A percentile compares a stretch with the other conserved stretches of the same genome.
These are phyloP conservation scores for Vaccinium myrtillus DNA, from an alignment of 148 eudicot species.

Conservation along the genomic window DNA sequence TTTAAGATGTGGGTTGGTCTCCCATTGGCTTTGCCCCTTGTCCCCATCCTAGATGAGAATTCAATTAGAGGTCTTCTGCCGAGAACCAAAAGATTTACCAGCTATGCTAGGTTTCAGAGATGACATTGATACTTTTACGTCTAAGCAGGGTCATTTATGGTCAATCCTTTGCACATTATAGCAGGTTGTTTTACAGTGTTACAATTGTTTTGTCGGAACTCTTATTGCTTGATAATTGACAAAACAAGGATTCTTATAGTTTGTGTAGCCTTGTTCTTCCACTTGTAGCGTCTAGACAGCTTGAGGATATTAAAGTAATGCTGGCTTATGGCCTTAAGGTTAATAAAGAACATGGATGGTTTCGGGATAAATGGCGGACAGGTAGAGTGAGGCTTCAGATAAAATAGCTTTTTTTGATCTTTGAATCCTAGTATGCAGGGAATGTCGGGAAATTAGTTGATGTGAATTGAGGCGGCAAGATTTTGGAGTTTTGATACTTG, in stretches of 20 bases:
- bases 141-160: neutral
- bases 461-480: neutral
- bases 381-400: neutral
- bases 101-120: neutral
- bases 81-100: neutral
- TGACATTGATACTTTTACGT: neutral
- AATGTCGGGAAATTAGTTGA: neutral
- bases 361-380: neutral
- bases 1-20: neutral
- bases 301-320: neutral
- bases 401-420: neutral
- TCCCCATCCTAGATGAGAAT: neutral
- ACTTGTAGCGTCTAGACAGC: neutral
- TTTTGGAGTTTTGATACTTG: too few relatives aligned
- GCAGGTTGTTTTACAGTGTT: neutral
- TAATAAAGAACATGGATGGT: neutral
- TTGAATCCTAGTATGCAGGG: neutral
- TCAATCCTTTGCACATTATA: neutral
- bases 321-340: neutral
- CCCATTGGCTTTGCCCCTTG: neutral
- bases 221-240: neutral
- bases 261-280: neutral
- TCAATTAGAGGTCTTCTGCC: neutral
- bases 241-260: neutral
- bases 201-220: neutral